Evolutionary conservation across 345 rosid genomes (phyloP), one percentile per base, ranked within the genome.

Genomic region (Noccaea bulbosa): DNA sequence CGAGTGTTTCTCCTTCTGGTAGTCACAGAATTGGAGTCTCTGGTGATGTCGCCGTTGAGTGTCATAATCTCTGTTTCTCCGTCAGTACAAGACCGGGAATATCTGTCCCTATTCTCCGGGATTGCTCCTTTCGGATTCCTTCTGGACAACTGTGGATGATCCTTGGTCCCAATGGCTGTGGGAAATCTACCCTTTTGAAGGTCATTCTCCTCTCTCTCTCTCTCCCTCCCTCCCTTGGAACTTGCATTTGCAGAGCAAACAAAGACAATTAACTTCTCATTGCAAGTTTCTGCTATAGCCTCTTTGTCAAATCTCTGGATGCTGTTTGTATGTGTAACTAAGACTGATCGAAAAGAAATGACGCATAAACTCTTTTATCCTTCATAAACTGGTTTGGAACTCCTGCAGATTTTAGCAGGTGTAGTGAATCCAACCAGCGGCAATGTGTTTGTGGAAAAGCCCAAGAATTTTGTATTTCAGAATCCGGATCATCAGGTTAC

Each of bases 161-260:
- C 78, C 97, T 91, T 66, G 97, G 98, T 8, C 98, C 98, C 45
- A 93, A 93, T 72, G 97, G 98, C 11, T 93, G 96, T 71, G 98
- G 98, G 0, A 93, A 93, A 84, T 93, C 98, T 62, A 93, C 97
- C 46, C 94, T 91, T 78, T 83, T 93, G 77, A 93, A 91, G 96
- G 98, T 91, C 41, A 52, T 16, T 49, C n/a, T 47, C 53, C 8
- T 40, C 30, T 49, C 11, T 38, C 37, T 43, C 47, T 17, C 16
- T 49, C 37, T 52, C 47, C 12, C 16, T 49, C 34, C 2, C 22
- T 20, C 22, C 34, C 35, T 30, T 43, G 2, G 1, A 22, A 2
- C n/a, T 5, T 69, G 17, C 38, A 44, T n/a, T 71, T 40, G 11
- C 52, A 48, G 41, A 39, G 16, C 24, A 11, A 37, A 43, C 24